A percentile compares a stretch with the other conserved stretches of the same genome.
These are phyloP conservation scores for Camellia oleifera DNA, from an alignment of 179 eudicot genomes.

Conservation along the genomic window DNA sequence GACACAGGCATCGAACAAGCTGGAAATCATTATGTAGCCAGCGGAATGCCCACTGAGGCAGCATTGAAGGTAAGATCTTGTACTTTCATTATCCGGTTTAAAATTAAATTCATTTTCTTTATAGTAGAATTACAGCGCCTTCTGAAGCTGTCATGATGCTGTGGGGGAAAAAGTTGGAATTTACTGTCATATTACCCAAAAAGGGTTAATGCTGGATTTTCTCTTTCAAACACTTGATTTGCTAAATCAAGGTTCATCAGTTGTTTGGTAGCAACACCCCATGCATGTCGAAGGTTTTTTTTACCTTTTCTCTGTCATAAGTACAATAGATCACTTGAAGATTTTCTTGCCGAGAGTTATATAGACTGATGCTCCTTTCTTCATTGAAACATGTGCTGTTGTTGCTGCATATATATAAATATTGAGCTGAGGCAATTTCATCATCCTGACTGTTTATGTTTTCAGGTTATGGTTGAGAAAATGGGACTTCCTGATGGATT, in stretches of 20 bases:
- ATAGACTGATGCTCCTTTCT: background rate
- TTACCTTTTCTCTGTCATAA: background rate
- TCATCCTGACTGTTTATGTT: slow-evolving; percentile 10
- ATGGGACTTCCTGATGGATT: slow-evolving; percentile 73
- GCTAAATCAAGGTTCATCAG: background rate
- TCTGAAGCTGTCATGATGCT: no score
- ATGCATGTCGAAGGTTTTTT: no score
- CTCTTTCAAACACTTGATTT: background rate
- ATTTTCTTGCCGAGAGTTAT: background rate
- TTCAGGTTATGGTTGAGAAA: slow-evolving; percentile 90
- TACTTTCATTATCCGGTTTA: no score
- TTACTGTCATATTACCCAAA: background rate
- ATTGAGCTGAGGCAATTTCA: background rate
- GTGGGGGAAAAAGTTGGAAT: background rate
- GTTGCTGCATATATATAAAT: background rate
- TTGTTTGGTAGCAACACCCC: background rate
- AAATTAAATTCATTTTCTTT: no score
- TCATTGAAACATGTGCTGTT: slow-evolving; percentile 2
- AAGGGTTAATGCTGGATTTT: background rate
- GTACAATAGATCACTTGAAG: background rate
- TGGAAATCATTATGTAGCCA: slow-evolving; percentile 64
- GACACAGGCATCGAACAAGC: slow-evolving; percentile 78
- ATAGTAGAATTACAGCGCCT: no score
- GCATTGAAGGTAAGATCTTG: slow-evolving; percentile 66
- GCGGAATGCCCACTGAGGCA: slow-evolving; percentile 97